Evolutionary conservation across 352 stramenopile species (phyloP).

Genomic region (Phytophthora tubulina): DNA sequence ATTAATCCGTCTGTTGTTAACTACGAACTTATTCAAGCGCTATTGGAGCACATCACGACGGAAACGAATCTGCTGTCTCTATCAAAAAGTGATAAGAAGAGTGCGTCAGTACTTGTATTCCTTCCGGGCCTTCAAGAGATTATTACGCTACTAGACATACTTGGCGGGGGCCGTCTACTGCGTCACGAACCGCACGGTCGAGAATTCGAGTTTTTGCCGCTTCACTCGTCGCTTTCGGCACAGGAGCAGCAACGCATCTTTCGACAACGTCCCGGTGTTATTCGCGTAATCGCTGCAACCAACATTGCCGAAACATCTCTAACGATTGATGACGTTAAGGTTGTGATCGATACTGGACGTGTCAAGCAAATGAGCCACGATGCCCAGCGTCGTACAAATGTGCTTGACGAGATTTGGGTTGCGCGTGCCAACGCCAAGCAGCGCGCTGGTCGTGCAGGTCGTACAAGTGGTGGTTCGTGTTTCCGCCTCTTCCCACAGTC

Average conservation of each 20-base stretch:
- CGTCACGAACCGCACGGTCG: slow-evolving; percentile 43
- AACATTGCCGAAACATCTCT: slow-evolving; percentile 98
- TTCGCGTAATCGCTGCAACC: slow-evolving; percentile 97
- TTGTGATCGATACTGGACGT: slow-evolving; percentile 97
- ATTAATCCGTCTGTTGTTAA: slow-evolving; percentile 94
- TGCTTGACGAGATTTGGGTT: slow-evolving; percentile 91
- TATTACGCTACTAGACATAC: slow-evolving; percentile 77
- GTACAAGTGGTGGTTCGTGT: slow-evolving; percentile 90
- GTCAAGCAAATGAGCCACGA: slow-evolving; percentile 93
- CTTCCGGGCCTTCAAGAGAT: slow-evolving; percentile 96
- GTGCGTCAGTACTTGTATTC: slow-evolving; percentile 96
- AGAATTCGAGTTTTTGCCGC: slow-evolving; percentile 83
- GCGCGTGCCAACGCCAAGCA: slow-evolving; percentile 93
- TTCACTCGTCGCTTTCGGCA: slow-evolving; percentile 95
- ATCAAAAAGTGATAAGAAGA: slow-evolving; percentile 26
- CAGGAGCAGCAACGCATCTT: slow-evolving; percentile 96
- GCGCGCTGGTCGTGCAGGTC: slow-evolving; percentile 92
- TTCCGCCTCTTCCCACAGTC: slow-evolving; percentile 90
- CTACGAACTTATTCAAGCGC: slow-evolving; percentile 93
- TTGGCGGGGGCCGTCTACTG: slow-evolving; percentile 68
- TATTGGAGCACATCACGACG: slow-evolving; percentile 85
- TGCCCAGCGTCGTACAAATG: slow-evolving; percentile 86
- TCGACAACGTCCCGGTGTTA: slow-evolving; percentile 54
- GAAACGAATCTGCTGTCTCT: slow-evolving; percentile 58
- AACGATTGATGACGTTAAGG: slow-evolving; percentile 95